A percentile compares a stretch with the other conserved stretches of the same genome.
phyloP scores from a whole-genome alignment of 805 yeast genomes.

The Schwanniomyces polymorphus region DNA sequence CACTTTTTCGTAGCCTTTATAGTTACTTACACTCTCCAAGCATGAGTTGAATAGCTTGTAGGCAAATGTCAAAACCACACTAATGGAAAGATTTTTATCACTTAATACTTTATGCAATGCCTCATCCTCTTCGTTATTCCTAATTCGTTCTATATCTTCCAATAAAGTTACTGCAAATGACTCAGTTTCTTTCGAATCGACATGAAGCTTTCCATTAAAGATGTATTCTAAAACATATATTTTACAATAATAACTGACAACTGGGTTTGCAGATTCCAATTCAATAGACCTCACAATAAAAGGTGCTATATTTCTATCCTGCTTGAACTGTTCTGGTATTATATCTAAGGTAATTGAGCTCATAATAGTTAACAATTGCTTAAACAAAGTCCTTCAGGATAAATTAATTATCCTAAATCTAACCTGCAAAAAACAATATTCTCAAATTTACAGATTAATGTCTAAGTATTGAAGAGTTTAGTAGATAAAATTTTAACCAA shows the following conservation, averaged over 20 bases:
- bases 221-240: constrained; percentile 72
- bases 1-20: constrained; percentile 23
- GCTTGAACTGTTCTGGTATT: constrained; percentile 26
- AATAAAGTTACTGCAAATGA: constrained; percentile 59
- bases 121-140: constrained; percentile 41
- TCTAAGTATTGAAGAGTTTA: background rate
- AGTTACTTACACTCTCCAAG: constrained; percentile 22
- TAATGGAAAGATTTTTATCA: constrained; percentile 52
- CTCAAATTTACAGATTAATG: background rate
- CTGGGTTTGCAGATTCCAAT: constrained; percentile 55
- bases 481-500: background rate
- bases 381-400: too few relatives aligned
- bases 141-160: constrained; percentile 67
- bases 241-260: constrained; percentile 71
- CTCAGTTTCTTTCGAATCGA: constrained; percentile 54
- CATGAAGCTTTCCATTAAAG: constrained; percentile 59
- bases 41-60: constrained; percentile 36
- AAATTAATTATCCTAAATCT: background rate
- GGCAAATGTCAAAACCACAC: constrained; percentile 29
- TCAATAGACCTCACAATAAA: constrained; percentile 59
- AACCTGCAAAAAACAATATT: background rate
- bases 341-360: constrained; percentile 1
- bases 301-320: constrained; percentile 40
- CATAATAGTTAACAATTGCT: background rate
- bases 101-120: constrained; percentile 49